Percentiles rank a stretch among this genome's conserved stretches.
These are phyloP conservation scores for Malassezia sp. DNA, from an alignment of 1,284 basidiomycete species.

Conservation along the genomic window DNA sequence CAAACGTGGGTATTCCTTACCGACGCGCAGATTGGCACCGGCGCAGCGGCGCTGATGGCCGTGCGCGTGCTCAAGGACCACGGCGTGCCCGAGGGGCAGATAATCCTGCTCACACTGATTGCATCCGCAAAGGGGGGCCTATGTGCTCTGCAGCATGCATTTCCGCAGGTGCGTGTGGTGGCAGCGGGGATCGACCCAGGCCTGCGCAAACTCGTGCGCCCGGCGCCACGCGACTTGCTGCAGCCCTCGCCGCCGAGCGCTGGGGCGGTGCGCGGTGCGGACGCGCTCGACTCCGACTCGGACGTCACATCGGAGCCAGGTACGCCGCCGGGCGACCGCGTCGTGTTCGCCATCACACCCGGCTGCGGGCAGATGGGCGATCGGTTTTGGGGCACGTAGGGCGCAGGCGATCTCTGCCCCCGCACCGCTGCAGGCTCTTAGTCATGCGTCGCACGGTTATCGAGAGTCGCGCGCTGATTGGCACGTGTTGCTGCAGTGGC, in stretches of 20 bases:
- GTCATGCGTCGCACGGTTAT: too few species aligned
- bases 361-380: conserved; percentile 41
- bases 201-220: conserved; percentile 24
- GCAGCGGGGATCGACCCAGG: conserved; percentile 39
- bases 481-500: too few species aligned
- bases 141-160: conserved; percentile 64
- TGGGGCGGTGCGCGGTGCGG: neutral
- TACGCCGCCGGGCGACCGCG: conserved; percentile 18
- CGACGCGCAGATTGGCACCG: conserved; percentile 91
- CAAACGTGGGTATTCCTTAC: conserved; percentile 76
- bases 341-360: conserved; percentile 39
- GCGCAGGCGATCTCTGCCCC: too few species aligned
- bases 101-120: conserved; percentile 61
- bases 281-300: conserved; percentile 9
- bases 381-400: conserved; percentile 36
- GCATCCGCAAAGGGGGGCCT: conserved; percentile 69
- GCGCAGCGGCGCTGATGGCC: conserved; percentile 88
- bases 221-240: conserved; percentile 1
- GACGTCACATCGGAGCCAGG: conserved; percentile 4
- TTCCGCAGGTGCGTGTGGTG: conserved; percentile 53
- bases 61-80: conserved; percentile 90
- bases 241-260: neutral
- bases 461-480: neutral
- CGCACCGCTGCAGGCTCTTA: neutral
- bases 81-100: conserved; percentile 67